Conservation (phyloP, 768 basidiomycete species). For the Auricularia heimuer region DNA sequence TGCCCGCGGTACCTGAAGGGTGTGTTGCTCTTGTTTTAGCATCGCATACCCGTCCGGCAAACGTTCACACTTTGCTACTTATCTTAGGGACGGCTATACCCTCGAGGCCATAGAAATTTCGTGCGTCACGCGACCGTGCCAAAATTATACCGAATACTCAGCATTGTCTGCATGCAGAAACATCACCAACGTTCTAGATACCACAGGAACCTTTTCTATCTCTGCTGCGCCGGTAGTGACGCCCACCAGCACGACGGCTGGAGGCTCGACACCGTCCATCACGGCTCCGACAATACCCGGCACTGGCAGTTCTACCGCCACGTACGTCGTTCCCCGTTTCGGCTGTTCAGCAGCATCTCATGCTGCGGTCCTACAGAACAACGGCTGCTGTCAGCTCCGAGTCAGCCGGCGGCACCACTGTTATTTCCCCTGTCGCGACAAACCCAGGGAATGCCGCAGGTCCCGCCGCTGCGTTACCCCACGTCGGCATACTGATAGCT, state of each 20-base stretch:
- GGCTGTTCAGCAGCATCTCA: too few species aligned
- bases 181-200: not conserved
- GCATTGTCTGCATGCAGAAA: not conserved
- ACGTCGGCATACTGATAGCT: too few species aligned
- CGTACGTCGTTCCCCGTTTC: too few species aligned
- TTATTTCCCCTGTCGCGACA: too few species aligned
- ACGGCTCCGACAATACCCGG: not conserved
- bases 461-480: too few species aligned
- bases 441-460: too few species aligned
- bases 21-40: not conserved
- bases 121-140: not conserved
- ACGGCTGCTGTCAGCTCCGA: too few species aligned
- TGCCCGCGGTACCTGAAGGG: not conserved
- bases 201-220: not conserved
- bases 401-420: too few species aligned
- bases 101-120: not conserved
- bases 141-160: too few species aligned
- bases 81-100: not conserved
- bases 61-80: too few species aligned
- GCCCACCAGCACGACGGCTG: not conserved
- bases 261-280: not conserved
- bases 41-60: not conserved
- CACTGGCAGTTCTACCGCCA: too few species aligned
- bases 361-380: too few species aligned
- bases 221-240: not conserved